Evolutionary conservation across 2,329 filamentous ascomycete species (phyloP), one percentile per base, ranked within the genome.

Genomic region (Chaetothyriales sp.): DNA sequence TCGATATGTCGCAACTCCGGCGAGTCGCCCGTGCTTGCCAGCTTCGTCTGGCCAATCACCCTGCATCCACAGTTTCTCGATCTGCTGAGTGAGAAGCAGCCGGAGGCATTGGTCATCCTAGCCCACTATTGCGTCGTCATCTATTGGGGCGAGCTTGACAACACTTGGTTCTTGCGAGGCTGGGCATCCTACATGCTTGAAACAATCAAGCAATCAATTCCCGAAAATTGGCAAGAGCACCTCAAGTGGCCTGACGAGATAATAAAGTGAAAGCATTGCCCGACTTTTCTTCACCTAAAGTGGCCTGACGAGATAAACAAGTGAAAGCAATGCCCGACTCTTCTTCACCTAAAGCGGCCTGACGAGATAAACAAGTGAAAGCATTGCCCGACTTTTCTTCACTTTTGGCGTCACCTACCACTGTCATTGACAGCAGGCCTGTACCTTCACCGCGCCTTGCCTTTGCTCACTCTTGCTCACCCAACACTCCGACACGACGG

Each of bases 11-110:
- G 47, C 43, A 54, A 58, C 9, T 55, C 60, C 5, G 55, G 58
- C 33, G 56, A 64, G 29, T 58, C 58, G n/a, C 60, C 59, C 44
- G 58, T 65, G 15, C 58, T 64, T 18, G 58, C 65, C 44, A 62
- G 63, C 7, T 64, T 66, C 20, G 62, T 64, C 9, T 70, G 67
- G 67, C 66, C 65, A 1, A 67, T 70, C 48, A 64, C 60, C 50
- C 51, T 69, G 22, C 60, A 63, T 5, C 56, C 61, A 8, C 58
- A 60, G 25, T 70, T 65, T 48, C 54, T 70, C 47, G 65, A 70
- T 37, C 56, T 65, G n/a, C 46, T 70, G 13, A 61, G 64, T 7
- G 66, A 69, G 51, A 65, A 64, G 19, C 63, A 65, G 22, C 66
- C 66, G 0, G 57, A 70, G 46, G 66, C 69, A 0, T 58, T 65